Evolutionary conservation across 345 rosid genomes (phyloP).

Genomic region (Corchorus capsularis): DNA sequence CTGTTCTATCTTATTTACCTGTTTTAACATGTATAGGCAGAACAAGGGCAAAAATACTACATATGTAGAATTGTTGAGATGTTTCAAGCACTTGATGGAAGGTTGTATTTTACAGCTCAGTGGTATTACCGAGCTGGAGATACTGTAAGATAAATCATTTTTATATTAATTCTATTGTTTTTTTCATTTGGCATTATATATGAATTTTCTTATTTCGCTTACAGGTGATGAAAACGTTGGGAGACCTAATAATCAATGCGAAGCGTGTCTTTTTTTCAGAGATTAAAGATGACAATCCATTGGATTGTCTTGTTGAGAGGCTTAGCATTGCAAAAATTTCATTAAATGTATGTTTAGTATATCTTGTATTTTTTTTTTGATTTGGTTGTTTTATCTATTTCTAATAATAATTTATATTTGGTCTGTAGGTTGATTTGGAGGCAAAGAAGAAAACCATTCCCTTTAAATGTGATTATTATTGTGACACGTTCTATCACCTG

Average conservation of each 20-base stretch:
- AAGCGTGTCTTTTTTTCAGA: slow-evolving; percentile 69
- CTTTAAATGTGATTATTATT: slow-evolving; percentile 48
- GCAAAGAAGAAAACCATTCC: slow-evolving; percentile 27
- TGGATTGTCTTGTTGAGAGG: slow-evolving; percentile 52
- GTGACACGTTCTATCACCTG: slow-evolving; percentile 53
- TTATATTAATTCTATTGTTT: background rate
- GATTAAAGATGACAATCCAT: slow-evolving; percentile 49
- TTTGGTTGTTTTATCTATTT: background rate
- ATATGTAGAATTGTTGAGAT: slow-evolving; percentile 65
- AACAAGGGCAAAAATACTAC: slow-evolving; percentile 38
- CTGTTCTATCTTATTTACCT: background rate
- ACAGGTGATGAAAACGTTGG: slow-evolving; percentile 50
- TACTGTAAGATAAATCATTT: slow-evolving; percentile 47
- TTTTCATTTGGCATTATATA: background rate
- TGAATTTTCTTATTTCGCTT: background rate
- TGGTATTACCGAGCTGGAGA: slow-evolving; percentile 80
- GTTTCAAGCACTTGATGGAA: slow-evolving; percentile 55
- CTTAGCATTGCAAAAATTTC: slow-evolving; percentile 47
- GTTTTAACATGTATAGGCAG: slow-evolving; percentile 40
- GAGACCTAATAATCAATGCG: slow-evolving; percentile 24
- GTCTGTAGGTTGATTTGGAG: slow-evolving; percentile 46
- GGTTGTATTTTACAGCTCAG: slow-evolving; percentile 55
- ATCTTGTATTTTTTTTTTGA: background rate
- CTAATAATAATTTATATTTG: slow-evolving; percentile 10
- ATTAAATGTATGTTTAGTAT: slow-evolving; percentile 36